Base-by-base conservation (phyloP, 169 alveolate genomes). In the Toxoplasma gondii region DNA sequence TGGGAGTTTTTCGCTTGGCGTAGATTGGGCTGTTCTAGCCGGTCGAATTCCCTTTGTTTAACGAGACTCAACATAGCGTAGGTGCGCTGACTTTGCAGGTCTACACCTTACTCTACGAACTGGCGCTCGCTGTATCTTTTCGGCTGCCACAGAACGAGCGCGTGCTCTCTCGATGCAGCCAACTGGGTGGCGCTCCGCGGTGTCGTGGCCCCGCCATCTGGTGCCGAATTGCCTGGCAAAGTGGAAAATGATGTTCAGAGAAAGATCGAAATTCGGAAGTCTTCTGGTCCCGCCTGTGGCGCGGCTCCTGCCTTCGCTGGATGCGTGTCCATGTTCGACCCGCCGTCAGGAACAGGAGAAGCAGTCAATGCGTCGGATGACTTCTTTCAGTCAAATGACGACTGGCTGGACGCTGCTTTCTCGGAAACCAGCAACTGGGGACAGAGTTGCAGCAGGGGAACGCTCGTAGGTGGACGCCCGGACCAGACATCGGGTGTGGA, bases 51-150 rank as follows among this genome's bases (percentile, higher is more conserved):
- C 41, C 41, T 39, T 39, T 39, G 41, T 39, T 39, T 39, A 39
- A 39, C 41, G 0, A 29, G 7, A 64, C 12, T 64, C 34, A 24
- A 64, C 24, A 29, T 64, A 2, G 16, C 34, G 78, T 64, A 36
- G 34, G 78, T 64, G 78, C 78, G 16, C 0, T 19, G 69, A 10
- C 27, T 41, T 43, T 41, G 36, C 95, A 93, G 95, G 80, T 91
- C 95, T 17, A 93, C 95, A 22, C 95, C 95, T 22, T 93, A 93
- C 84, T 67, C 90, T 78, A 70, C 93, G 49, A 87, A 88, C 78
- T 54, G 87, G 69, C 93, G 95, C 4, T 86, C 91, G 34, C 91
- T 93, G 38, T 93, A 93, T 58, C 93, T 93, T 36, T 93, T 93
- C 91, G 93, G 93, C 83, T 93, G 95, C 58, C 93, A 87, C 81